phyloP scores from a whole-genome alignment of 2,329 filamentous ascomycete genomes.

The Kalaharituber pfeilii region DNA sequence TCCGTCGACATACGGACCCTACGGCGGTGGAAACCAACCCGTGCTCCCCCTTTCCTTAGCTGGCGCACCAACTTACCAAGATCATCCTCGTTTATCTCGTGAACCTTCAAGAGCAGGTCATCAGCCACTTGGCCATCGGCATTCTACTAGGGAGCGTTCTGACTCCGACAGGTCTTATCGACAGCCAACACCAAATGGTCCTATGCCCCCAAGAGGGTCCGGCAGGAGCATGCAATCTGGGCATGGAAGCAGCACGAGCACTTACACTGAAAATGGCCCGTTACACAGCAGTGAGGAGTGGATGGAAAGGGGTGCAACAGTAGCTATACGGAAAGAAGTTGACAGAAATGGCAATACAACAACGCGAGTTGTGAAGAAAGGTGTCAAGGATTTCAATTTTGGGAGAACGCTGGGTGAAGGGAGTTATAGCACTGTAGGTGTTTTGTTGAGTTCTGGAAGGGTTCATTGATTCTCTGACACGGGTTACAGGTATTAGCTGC shows the following conservation, averaged over 20 bases:
- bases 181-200: conserved; percentile 33
- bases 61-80: conserved; percentile 8
- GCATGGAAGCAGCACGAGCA: conserved; percentile 22
- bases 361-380: conserved; percentile 78
- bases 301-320: conserved; percentile 87
- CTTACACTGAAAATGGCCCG: conserved; percentile 36
- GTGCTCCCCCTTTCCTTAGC: neutral
- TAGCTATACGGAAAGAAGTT: conserved; percentile 62
- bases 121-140: conserved; percentile 13
- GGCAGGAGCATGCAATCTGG: conserved; percentile 45
- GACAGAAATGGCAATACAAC: conserved; percentile 72
- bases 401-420: conserved; percentile 81
- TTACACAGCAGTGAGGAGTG: conserved; percentile 68
- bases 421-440: conserved; percentile 80
- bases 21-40: neutral
- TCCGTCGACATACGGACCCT: neutral
- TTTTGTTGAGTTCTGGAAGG: neutral
- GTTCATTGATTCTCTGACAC: neutral
- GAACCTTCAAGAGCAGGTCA: conserved; percentile 43
- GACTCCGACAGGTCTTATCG: conserved; percentile 31
- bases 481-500: conserved; percentile 43
- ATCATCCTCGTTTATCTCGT: conserved; percentile 34
- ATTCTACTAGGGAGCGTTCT: conserved; percentile 38
- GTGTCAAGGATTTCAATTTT: conserved; percentile 91
- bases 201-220: conserved; percentile 55